Evolutionary conservation across 129 eudicot genomes (phyloP).

Genomic region (Sambucus nigra): DNA sequence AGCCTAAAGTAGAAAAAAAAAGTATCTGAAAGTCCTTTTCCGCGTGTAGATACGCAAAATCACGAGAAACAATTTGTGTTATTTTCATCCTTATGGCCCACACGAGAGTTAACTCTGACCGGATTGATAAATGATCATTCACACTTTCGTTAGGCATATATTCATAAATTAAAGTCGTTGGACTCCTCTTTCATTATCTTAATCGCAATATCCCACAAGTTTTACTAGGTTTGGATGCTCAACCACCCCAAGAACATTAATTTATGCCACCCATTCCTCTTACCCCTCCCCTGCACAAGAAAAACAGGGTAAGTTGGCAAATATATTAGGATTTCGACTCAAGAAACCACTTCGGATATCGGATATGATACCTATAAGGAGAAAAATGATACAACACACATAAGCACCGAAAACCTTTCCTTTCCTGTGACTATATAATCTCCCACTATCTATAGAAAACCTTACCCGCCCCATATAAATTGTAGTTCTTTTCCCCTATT

Average conservation of each 20-base stretch:
- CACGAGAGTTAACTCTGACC: constrained; percentile 42
- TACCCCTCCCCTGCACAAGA: constrained; percentile 73
- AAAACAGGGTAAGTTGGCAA: constrained; percentile 9
- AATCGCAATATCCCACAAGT: constrained; percentile 74
- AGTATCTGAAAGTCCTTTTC: constrained; percentile 81
- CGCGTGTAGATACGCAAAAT: constrained; percentile 70
- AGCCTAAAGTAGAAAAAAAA: too few species aligned
- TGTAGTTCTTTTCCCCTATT: too few species aligned
- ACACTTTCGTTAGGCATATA: constrained; percentile 83
- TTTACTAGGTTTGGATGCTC: constrained; percentile 88
- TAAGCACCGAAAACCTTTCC: too few species aligned
- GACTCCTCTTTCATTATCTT: constrained; percentile 86
- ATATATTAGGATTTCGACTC: too few species aligned
- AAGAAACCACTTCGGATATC: too few species aligned
- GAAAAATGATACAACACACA: too few species aligned
- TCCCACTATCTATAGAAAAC: too few species aligned
- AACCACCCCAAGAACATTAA: constrained; percentile 73
- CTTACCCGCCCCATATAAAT: too few species aligned
- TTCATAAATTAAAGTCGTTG: constrained; percentile 78
- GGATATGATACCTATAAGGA: too few species aligned
- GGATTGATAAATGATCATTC: constrained; percentile 63
- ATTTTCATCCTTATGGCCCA: constrained; percentile 78
- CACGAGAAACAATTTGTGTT: constrained; percentile 88
- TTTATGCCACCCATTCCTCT: constrained; percentile 89
- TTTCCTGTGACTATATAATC: too few species aligned